phyloP scores from a whole-genome alignment of 306 rosid species.

The Corylus heterophylla region DNA sequence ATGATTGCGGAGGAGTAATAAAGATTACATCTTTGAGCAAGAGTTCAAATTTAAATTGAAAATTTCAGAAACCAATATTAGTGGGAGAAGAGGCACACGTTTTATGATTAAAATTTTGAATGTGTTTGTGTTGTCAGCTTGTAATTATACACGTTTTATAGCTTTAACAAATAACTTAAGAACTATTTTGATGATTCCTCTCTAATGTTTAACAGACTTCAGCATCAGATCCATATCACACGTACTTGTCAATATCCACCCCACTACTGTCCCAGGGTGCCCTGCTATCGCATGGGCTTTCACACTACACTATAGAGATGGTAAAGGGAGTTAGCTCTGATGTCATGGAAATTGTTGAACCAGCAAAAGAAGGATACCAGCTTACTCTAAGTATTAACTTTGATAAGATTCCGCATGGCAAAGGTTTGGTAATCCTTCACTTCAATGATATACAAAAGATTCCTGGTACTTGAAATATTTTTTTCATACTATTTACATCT shows the following conservation, averaged over 20 bases:
- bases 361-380: constrained; percentile 70
- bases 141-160: constrained; percentile 3
- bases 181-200: constrained; percentile 23
- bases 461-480: background rate
- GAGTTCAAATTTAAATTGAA: background rate
- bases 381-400: constrained; percentile 68
- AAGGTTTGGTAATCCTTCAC: constrained; percentile 50
- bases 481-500: background rate
- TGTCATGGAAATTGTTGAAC: constrained; percentile 56
- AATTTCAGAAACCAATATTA: background rate
- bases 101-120: background rate
- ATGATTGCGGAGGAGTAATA: background rate
- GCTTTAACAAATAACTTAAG: background rate
- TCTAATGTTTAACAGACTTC: constrained; percentile 49
- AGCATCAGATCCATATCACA: constrained; percentile 48
- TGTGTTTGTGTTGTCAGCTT: background rate
- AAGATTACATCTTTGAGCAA: background rate
- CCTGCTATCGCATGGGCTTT: constrained; percentile 40
- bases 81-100: background rate
- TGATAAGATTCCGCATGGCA: constrained; percentile 46
- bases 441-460: background rate
- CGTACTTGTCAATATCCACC: constrained; percentile 72
- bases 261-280: constrained; percentile 62
- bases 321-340: constrained; percentile 52
- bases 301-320: constrained; percentile 53